Evolutionary conservation across 2,329 filamentous ascomycete genomes (phyloP).

Genomic region (Penicillium sp.): DNA sequence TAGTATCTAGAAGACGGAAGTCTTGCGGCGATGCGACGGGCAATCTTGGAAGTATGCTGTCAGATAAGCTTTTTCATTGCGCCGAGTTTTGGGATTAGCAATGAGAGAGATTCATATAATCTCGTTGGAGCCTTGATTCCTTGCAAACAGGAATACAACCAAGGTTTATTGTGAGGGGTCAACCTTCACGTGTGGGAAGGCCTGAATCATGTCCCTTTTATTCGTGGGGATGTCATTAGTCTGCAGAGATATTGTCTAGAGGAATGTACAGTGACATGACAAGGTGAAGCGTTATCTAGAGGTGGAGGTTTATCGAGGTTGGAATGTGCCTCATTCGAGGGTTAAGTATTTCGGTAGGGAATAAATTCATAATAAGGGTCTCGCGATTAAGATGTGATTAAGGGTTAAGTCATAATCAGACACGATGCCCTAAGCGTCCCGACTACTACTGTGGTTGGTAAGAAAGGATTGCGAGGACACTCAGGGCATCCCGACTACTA

Average conservation of each 20-base stretch:
- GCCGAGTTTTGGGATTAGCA: no score
- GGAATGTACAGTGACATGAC: background rate
- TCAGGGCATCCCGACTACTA: background rate
- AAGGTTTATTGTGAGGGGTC: background rate
- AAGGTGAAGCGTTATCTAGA: background rate
- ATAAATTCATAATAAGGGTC: background rate
- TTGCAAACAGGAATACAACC: no score
- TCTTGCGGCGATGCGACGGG: no score
- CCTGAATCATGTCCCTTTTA: background rate
- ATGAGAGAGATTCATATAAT: background rate
- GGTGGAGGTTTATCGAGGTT: background rate
- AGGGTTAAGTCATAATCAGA: background rate
- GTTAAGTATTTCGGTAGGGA: background rate
- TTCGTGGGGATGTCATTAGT: no score
- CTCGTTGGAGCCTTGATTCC: background rate
- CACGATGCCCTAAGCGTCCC: background rate
- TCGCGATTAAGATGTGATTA: background rate
- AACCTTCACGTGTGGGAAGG: background rate
- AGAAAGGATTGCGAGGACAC: background rate
- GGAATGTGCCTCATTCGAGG: background rate
- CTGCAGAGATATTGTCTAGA: background rate
- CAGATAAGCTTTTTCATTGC: background rate
- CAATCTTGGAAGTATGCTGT: background rate
- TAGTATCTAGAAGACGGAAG: background rate
- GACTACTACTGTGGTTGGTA: background rate